A percentile compares a stretch with the other conserved stretches of the same genome.
Conservation (phyloP, 106 monocot species). For the Alisma plantagoaquatica region DNA sequence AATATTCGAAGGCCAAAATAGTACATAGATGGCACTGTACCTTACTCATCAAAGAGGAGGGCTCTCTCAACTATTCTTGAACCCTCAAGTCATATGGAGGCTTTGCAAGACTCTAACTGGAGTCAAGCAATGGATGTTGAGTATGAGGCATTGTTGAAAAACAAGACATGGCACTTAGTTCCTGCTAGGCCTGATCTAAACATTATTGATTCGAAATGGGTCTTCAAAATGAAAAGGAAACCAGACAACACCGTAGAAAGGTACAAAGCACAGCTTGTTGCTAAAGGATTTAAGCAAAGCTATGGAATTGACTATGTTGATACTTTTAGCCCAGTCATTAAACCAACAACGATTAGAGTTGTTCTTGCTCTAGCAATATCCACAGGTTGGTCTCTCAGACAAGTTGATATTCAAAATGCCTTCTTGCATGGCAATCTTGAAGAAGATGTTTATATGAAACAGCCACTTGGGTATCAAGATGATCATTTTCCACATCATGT, state of each 20-base stretch:
- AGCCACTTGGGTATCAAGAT: neutral
- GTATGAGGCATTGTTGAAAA: too few species aligned
- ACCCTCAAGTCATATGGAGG: too few species aligned
- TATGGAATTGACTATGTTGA: neutral
- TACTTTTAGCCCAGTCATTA: neutral
- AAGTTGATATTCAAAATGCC: neutral
- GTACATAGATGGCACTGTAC: too few species aligned
- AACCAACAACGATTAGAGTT: neutral
- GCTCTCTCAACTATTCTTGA: too few species aligned
- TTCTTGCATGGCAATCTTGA: neutral
- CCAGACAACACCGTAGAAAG: neutral
- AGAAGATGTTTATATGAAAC: neutral
- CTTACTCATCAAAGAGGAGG: too few species aligned
- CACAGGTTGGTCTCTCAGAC: neutral
- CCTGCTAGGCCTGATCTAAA: too few species aligned
- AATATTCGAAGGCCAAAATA: too few species aligned
- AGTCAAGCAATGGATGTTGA: too few species aligned
- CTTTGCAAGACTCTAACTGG: too few species aligned
- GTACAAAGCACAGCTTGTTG: neutral
- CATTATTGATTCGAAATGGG: neutral
- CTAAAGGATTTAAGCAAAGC: neutral
- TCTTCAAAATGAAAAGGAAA: neutral
- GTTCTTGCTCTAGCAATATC: neutral
- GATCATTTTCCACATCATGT: neutral
- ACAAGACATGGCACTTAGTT: too few species aligned